Conservation (phyloP, 805 yeast genomes). For the Cyberlindnera samutprakarnensis region DNA sequence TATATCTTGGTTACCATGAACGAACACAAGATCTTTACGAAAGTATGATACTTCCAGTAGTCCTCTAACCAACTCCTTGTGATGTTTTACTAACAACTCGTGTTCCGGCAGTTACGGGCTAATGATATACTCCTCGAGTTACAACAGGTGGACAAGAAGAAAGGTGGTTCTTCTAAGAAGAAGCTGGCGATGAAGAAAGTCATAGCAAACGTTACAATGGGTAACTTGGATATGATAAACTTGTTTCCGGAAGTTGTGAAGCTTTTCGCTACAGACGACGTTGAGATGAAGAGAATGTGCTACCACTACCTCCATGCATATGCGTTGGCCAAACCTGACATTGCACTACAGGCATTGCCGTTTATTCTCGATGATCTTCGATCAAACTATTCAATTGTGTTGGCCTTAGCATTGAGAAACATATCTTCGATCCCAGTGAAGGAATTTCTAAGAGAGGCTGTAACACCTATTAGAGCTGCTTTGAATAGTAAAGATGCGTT, state of each 20-base stretch:
- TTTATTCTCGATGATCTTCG: conserved; percentile 45
- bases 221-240: conserved; percentile 66
- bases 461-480: conserved; percentile 28
- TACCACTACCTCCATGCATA: conserved; percentile 58
- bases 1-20: too few relatives aligned
- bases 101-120: conserved; percentile 20
- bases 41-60: too few relatives aligned
- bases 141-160: conserved; percentile 31
- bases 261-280: conserved; percentile 50
- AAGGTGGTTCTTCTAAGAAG: conserved; percentile 24
- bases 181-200: conserved; percentile 59
- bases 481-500: conserved; percentile 45
- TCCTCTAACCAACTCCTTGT: too few relatives aligned
- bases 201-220: conserved; percentile 77
- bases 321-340: conserved; percentile 49
- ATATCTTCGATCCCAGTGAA: conserved; percentile 50
- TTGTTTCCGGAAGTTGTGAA: conserved; percentile 57
- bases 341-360: conserved; percentile 49
- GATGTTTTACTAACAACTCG: too few relatives aligned
- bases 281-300: conserved; percentile 66
- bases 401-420: conserved; percentile 59
- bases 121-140: conserved; percentile 26
- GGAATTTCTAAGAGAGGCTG: conserved; percentile 41
- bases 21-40: not conserved
- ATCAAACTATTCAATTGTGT: conserved; percentile 38